These are phyloP conservation scores for Epichloe aotearoae DNA, from an alignment of 2,329 filamentous ascomycete species.

Conservation along the genomic window DNA sequence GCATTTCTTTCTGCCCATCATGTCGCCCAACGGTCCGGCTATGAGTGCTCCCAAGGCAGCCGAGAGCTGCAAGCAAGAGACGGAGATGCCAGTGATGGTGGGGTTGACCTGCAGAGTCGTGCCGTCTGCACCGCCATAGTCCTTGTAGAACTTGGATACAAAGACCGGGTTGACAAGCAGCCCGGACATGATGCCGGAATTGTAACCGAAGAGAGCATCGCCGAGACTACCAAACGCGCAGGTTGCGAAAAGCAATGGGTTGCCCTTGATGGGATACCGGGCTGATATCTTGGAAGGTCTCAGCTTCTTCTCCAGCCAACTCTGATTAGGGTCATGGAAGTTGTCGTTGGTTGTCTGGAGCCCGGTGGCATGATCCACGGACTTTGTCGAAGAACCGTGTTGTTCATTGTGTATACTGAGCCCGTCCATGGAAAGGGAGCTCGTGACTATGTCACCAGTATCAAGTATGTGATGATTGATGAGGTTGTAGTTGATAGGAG, in stretches of 20 bases:
- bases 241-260: slow-evolving; percentile 7
- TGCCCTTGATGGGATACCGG: slow-evolving; percentile 7
- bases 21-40: slow-evolving; percentile 6
- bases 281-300: slow-evolving; percentile 3
- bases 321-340: not conserved
- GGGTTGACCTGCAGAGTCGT: slow-evolving; percentile 5
- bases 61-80: slow-evolving; percentile 7
- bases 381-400: not conserved
- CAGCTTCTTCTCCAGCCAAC: slow-evolving; percentile 1
- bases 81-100: slow-evolving; percentile 6
- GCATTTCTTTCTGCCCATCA: slow-evolving; percentile 8
- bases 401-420: not conserved
- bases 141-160: slow-evolving; percentile 6
- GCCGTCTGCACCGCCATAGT: slow-evolving; percentile 7
- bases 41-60: slow-evolving; percentile 7
- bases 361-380: not conserved
- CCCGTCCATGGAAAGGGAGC: not conserved
- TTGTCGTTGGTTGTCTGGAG: too few species aligned
- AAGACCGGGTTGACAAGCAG: slow-evolving; percentile 9
- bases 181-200: slow-evolving; percentile 7
- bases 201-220: slow-evolving; percentile 8
- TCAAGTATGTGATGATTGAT: too few species aligned
- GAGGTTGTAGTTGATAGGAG: too few species aligned
- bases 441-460: too few species aligned
- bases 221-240: slow-evolving; percentile 9